phyloP scores from a whole-genome alignment of 2,329 filamentous ascomycete genomes.

The Ophiosphaerella korrae region DNA sequence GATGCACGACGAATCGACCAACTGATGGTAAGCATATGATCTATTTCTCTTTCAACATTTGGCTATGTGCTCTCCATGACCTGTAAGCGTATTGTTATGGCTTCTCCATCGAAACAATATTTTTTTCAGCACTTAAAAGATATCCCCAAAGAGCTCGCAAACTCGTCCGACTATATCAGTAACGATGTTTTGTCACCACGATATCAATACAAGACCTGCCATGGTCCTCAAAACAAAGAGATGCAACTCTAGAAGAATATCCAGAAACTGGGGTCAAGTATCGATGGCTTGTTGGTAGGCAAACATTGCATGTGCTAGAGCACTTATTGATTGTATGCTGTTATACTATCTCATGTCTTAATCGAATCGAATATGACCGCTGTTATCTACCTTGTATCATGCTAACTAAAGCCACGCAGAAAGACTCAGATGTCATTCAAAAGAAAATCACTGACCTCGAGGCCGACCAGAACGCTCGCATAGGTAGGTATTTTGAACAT shows the following conservation, averaged over 20 bases:
- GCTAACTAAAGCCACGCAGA: conserved; percentile 22
- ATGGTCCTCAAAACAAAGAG: neutral
- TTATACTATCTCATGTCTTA: neutral
- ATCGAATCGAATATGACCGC: too few relatives aligned
- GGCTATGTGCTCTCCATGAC: neutral
- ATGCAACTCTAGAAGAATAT: neutral
- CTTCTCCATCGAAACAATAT: neutral
- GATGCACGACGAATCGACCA: conserved; percentile 53
- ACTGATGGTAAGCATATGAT: conserved; percentile 50
- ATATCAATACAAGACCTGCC: too few relatives aligned
- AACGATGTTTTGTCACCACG: neutral
- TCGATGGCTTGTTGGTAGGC: conserved; percentile 1
- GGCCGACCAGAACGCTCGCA: conserved; percentile 34
- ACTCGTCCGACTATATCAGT: neutral
- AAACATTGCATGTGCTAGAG: neutral
- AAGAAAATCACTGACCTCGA: conserved; percentile 39
- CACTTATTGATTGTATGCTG: neutral
- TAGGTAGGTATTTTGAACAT: conserved; percentile 23
- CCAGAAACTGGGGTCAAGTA: neutral
- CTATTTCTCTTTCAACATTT: neutral
- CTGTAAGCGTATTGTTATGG: neutral
- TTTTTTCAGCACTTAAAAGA: neutral
- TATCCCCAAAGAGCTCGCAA: neutral
- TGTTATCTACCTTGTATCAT: neutral
- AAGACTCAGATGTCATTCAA: conserved; percentile 37